Base-by-base conservation (phyloP, 2,329 filamentous ascomycete species). In the Aspergillus felis region DNA sequence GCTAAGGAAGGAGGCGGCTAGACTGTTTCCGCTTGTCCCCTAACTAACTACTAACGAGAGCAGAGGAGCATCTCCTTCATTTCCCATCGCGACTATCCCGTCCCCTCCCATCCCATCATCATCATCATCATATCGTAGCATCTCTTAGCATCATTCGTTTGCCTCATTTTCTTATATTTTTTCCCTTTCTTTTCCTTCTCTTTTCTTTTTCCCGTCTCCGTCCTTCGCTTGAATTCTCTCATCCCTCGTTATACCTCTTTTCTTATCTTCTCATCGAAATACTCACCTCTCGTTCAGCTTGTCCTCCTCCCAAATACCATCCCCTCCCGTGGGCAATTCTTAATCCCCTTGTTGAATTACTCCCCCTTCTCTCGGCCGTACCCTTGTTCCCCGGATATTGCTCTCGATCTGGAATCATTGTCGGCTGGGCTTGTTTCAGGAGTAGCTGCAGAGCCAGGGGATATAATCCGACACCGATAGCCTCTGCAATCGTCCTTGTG, bases 51-150 rank as follows among this genome's bases (percentile, higher is more conserved):
- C 35, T 41, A 41, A n/a, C 1, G 14, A 42, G 9, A 29, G 41
- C 28, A 55, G 64, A 62, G 64, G 65, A 62, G 64, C 65, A 57
- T 65, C 63, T 63, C 62, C 64, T 60, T 59, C 60, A 51, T 61
- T 64, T 62, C 55, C 59, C 32, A 22, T 44, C 47, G 32, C 38
- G 20, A 14, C 49, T 47, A 51, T 25, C 49, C 44, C 35, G 52
- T 59, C 51, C 47, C 42, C 24, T 54, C 54, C 44, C 53, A 52
- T 49, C 32, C 54, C 47, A 42, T 42, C 50, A 51, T 53, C 22
- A 51, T 53, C 22, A 22, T 22, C 55, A 27, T 50, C 27, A 6
- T 25, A 38, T 38, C 14, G 17, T 38, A 17, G 14, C 32, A 38
- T 56, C 51, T 41, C 56, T 54, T 55, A 35, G 44, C 53, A 54